Base-by-base conservation (phyloP, 78 protist genomes). In the Cavenderia fasciculata region DNA sequence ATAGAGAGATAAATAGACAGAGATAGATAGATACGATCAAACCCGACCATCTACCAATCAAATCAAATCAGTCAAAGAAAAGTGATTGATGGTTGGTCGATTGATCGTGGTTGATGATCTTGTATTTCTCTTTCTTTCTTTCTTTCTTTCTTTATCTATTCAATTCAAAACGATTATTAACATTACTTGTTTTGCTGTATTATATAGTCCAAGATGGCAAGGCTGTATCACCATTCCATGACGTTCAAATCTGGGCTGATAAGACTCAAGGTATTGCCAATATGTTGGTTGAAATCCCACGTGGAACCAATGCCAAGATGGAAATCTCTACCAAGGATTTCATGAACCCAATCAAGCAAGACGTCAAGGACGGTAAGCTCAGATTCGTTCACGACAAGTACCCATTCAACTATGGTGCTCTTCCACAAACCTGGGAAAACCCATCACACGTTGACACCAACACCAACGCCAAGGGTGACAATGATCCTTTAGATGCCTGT, bases 381-480 rank as follows among this genome's bases (percentile, higher is more conserved):
- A 94, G 98, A 57, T 92, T 59, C 54, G 95, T 94, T 54, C 90
- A 95, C 66, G 92, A 92, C 89, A 93, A 96, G 62, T 96, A 96
- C 76, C 89, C 94, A 70, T 96, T 92, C 95, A 96, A 96, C 96
- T 96, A 96, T 87, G 98, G 98, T 61, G 97, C 97, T n/a, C 29
- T 96, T 46, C 98, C 98, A 27, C 93, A 96, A 89, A 95, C 97
- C 33, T 95, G 96, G 96, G 97, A 96, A 86, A 74, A 92, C 57
- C 96, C 96, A 62, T 21, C n/a, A 12, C 73, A 62, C 69, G 61
- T 47, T 38, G 66, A 92, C 86, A 51, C 71, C 34, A 69, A 19
- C 74, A 93, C 96, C 0, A 29, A 47, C 8, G 69, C 70, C 36
- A 86, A 94, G 84, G 97, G 97, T 77, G 98, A 96, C 88, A 94